Evolutionary conservation across 176 grass and related monocot genomes (phyloP).

Genomic region (sorghum (Sorghum bicolor)): Sorghum_bicolor_NCBIv3 NC_012876.2:65255001-65255500

Average conservation of each 20-base stretch:
- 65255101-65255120: background rate
- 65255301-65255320: conserved; percentile 57
- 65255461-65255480: conserved; percentile 86
- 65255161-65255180: conserved; percentile 78
- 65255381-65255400: background rate
- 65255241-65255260: conserved; percentile 61
- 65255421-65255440: conserved; percentile 87
- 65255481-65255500: conserved; percentile 31
- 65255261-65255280: conserved; percentile 92
- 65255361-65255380: conserved; percentile 22
- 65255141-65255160: conserved; percentile 62
- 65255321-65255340: conserved; percentile 31
- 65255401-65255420: conserved; percentile 47
- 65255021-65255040: background rate
- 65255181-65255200: conserved; percentile 82
- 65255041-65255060: conserved; percentile 22
- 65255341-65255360: background rate
- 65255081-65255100: background rate
- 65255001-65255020: background rate
- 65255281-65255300: conserved; percentile 72
- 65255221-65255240: conserved; percentile 51
- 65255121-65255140: background rate
- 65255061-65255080: background rate
- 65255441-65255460: conserved; percentile 92
- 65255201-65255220: conserved; percentile 79